Evolutionary conservation across 305 asterid genomes (phyloP).

Genomic region (Fraxinus nigra): DNA sequence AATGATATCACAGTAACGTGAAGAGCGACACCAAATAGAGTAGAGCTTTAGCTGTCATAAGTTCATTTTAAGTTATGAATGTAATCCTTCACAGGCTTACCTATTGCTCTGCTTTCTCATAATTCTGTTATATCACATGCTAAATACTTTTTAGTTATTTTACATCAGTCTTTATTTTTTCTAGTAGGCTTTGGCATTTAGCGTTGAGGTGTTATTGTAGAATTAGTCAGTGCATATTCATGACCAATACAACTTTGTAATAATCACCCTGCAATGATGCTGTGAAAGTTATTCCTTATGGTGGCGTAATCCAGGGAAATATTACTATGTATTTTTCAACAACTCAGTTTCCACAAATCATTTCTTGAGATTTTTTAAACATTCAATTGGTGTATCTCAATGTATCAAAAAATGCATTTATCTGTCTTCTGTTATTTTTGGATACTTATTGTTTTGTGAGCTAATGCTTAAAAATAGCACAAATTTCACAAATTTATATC

Average conservation of each 20-base stretch:
- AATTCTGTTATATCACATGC: not conserved
- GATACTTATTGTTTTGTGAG: not conserved
- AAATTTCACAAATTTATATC: not conserved
- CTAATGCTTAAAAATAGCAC: not conserved
- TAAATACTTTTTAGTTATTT: slow-evolving; percentile 1
- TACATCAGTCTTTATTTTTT: not conserved
- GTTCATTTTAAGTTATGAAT: not conserved
- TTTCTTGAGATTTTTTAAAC: not conserved
- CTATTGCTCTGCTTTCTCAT: not conserved
- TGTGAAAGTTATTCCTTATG: not conserved
- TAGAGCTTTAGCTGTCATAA: not conserved
- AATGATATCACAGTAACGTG: not conserved
- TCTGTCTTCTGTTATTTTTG: not conserved
- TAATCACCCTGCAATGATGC: not conserved
- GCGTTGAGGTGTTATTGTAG: slow-evolving; percentile 8
- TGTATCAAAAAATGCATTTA: not conserved
- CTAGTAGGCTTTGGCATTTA: slow-evolving; percentile 7
- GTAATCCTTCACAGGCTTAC: slow-evolving; percentile 18
- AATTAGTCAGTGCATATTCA: not conserved
- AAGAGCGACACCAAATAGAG: not conserved
- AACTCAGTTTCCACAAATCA: not conserved
- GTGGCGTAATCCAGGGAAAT: slow-evolving; percentile 5
- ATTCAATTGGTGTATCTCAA: not conserved
- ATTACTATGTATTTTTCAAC: not conserved
- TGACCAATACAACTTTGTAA: not conserved